Evolutionary conservation across 73 alveolate genomes (phyloP).

Genomic region (Breviolum minutum): DNA sequence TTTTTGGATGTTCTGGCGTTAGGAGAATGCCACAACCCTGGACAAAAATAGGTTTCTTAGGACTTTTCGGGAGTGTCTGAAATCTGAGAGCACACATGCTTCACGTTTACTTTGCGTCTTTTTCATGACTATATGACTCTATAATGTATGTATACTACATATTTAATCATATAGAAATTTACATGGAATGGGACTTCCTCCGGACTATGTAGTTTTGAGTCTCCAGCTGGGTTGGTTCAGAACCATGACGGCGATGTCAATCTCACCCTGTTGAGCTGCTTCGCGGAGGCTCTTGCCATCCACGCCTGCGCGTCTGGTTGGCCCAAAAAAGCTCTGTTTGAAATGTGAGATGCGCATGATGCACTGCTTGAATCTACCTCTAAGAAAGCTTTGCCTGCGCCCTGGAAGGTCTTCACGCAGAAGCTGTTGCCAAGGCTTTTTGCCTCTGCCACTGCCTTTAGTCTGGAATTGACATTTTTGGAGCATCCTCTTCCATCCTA

Average conservation of each 20-base stretch:
- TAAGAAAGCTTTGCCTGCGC: slow-evolving; percentile 35
- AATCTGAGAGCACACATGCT: no score
- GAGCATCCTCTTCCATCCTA: background rate
- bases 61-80: no score
- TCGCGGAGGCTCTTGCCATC: slow-evolving; percentile 85
- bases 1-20: no score
- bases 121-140: no score
- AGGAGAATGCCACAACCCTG: no score
- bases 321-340: no score
- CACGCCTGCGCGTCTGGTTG: slow-evolving; percentile 7
- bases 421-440: slow-evolving; percentile 43
- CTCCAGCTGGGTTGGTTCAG: slow-evolving; percentile 65
- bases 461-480: background rate
- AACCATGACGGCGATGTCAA: slow-evolving; percentile 76
- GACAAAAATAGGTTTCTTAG: no score
- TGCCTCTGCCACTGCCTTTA: slow-evolving; percentile 54
- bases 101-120: no score
- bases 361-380: no score
- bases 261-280: background rate
- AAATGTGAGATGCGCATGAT: no score
- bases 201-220: background rate
- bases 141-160: background rate
- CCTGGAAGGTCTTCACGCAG: slow-evolving; percentile 73
- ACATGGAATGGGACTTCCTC: no score
- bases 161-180: no score